These are phyloP conservation scores for Leccinum subatratum DNA, from an alignment of 1,284 basidiomycete species.

Conservation along the genomic window DNA sequence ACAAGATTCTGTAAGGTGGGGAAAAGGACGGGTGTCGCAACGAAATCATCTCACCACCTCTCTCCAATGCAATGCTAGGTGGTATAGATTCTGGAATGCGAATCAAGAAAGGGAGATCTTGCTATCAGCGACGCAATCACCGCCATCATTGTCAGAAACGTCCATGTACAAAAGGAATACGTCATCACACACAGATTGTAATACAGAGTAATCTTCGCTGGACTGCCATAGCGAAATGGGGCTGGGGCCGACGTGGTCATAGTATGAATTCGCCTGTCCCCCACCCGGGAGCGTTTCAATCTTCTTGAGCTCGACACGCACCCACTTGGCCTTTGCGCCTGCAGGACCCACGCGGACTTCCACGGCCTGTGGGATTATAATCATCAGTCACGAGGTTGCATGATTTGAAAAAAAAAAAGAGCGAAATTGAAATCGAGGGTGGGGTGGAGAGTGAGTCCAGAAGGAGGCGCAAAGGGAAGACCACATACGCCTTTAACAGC, in stretches of 20 bases:
- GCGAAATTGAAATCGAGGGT: slow-evolving; percentile 3
- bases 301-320: slow-evolving; percentile 82
- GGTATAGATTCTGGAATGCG: slow-evolving; percentile 83
- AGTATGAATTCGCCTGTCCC: slow-evolving; percentile 62
- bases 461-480: background rate
- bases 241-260: slow-evolving; percentile 67
- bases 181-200: slow-evolving; percentile 56
- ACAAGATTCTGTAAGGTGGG: background rate
- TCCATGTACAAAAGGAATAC: background rate
- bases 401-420: slow-evolving; percentile 4
- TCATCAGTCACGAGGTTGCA: background rate
- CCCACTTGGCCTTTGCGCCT: slow-evolving; percentile 86
- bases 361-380: slow-evolving; percentile 47
- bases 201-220: slow-evolving; percentile 63
- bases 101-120: slow-evolving; percentile 78
- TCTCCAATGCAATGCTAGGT: slow-evolving; percentile 71
- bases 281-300: slow-evolving; percentile 76
- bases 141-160: slow-evolving; percentile 31
- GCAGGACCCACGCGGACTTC: slow-evolving; percentile 70
- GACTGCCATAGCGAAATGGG: slow-evolving; percentile 69
- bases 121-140: slow-evolving; percentile 31
- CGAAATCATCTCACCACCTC: slow-evolving; percentile 45
- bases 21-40: background rate
- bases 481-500: slow-evolving; percentile 73
- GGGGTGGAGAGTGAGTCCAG: slow-evolving; percentile 5